Base-by-base conservation (phyloP, 1,284 basidiomycete genomes). In the Sporisorium graminicola region DNA sequence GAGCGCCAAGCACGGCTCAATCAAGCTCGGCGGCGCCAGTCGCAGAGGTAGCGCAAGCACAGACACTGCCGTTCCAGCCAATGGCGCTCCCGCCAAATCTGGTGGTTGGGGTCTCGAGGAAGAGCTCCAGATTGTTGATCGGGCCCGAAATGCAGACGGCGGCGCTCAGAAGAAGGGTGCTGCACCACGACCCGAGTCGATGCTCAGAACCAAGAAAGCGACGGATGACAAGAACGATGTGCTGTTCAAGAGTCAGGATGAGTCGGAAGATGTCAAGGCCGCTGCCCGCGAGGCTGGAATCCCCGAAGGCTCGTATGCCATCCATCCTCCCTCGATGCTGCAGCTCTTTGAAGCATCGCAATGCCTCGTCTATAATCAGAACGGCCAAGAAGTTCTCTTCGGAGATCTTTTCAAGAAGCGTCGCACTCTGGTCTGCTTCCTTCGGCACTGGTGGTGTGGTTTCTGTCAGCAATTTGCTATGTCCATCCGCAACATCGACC, bases 381-480 rank as follows among this genome's bases (percentile, higher is more conserved):
- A 89, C 33, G 93, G 93, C 18, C 78, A 90, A 9, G 87, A 89
- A 12, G 87, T 92, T 44, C 87, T 87, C 27, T 95, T 95, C 74
- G 91, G 92, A 2, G 90, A 92, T 52, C 84, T 95, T 29, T 92
- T 93, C 82, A 88, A 87, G 55, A 86, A 88, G 12, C 89, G 89
- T 80, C 89, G 88, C 82, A 92, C 92, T 1, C 88, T 94, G 63
- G 90, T 94, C 57, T 82, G 87, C 52, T 88, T 88, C 70, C 86
- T 88, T 18, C 81, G 83, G 10, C 79, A 82, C 80, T 86, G 86
- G 86, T 87, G 86, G 76, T 94, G 93, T 79, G 91, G 92, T 3
- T 86, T 91, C 33, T 93, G 92, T 84, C 92, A 94, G 82, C 92
- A 94, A 82, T 96, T 95, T 85, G 90, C 94, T 88, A 88, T 90